Evolutionary conservation across 73 alveolate genomes (phyloP).

Genomic region (Urostyla sp.): DNA sequence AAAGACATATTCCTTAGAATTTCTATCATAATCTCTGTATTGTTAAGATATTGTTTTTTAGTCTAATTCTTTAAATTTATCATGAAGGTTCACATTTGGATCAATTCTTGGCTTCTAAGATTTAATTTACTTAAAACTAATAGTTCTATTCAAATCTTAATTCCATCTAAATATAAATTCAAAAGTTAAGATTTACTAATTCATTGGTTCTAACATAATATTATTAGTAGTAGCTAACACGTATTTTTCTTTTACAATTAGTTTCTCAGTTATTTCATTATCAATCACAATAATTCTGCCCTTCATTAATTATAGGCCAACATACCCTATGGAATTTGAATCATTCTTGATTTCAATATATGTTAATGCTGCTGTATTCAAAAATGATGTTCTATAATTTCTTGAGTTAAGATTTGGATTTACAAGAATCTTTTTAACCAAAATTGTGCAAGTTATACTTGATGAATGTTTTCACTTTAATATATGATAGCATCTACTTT

Average conservation of each 20-base stretch:
- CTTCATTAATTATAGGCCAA: constrained; percentile 23
- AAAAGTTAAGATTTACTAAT: not conserved
- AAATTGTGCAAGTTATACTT: not conserved
- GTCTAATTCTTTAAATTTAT: not conserved
- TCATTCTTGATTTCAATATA: constrained; percentile 18
- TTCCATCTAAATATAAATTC: not conserved
- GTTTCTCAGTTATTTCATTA: constrained; percentile 18
- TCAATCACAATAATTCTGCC: constrained; percentile 45
- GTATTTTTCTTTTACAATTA: constrained; percentile 47
- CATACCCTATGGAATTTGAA: constrained; percentile 30
- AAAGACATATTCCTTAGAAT: constrained; percentile 22
- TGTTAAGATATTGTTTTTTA: constrained; percentile 17
- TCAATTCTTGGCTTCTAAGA: not conserved
- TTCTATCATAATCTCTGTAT: not conserved
- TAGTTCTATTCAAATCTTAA: not conserved
- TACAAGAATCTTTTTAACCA: constrained; percentile 5
- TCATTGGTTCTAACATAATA: not conserved
- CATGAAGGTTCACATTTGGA: not conserved
- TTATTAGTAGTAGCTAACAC: constrained; percentile 35
- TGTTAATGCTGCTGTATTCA: not conserved
- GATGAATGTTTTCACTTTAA: constrained; percentile 26
- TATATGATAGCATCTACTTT: not conserved
- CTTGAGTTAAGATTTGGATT: not conserved
- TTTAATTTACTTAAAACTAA: constrained; percentile 12
- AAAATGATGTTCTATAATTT: not conserved